phyloP scores from a whole-genome alignment of 768 basidiomycete genomes.

The Pleurotus tuoliensis region DNA sequence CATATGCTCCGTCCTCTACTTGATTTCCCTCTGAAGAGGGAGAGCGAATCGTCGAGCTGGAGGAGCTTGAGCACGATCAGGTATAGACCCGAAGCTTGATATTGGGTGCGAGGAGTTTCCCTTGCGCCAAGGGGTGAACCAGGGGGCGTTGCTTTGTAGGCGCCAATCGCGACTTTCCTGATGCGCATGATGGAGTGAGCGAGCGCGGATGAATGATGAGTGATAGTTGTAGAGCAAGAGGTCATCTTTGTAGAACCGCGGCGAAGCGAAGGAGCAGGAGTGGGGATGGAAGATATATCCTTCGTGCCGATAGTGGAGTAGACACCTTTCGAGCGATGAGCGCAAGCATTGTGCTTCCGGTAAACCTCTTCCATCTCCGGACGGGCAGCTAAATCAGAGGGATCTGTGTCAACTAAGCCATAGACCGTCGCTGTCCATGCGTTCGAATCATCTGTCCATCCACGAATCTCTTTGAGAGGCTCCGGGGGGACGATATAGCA shows the following conservation, averaged over 20 bases:
- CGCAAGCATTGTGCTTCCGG: slow-evolving; percentile 44
- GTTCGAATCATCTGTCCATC: slow-evolving; percentile 66
- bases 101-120: slow-evolving; percentile 53
- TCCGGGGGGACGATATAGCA: slow-evolving; percentile 31
- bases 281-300: slow-evolving; percentile 10
- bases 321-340: slow-evolving; percentile 46
- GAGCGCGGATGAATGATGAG: slow-evolving; percentile 37
- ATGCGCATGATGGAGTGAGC: background rate
- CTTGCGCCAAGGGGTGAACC: slow-evolving; percentile 57
- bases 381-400: slow-evolving; percentile 13
- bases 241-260: slow-evolving; percentile 26
- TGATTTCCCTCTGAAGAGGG: slow-evolving; percentile 21
- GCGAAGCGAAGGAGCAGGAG: slow-evolving; percentile 6
- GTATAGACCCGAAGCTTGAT: slow-evolving; percentile 36
- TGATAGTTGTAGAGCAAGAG: slow-evolving; percentile 55
- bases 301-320: slow-evolving; percentile 41
- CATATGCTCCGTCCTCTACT: slow-evolving; percentile 17
- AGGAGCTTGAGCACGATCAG: slow-evolving; percentile 33
- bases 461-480: slow-evolving; percentile 26
- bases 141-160: slow-evolving; percentile 48
- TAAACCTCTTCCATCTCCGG: slow-evolving; percentile 30
- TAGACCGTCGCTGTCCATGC: slow-evolving; percentile 69
- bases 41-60: slow-evolving; percentile 26
- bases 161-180: slow-evolving; percentile 1
- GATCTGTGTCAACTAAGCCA: slow-evolving; percentile 38